Evolutionary conservation across 2,329 filamentous ascomycete species (phyloP), one percentile per base, ranked within the genome.

Genomic region (Fusarium sublunatum): DNA sequence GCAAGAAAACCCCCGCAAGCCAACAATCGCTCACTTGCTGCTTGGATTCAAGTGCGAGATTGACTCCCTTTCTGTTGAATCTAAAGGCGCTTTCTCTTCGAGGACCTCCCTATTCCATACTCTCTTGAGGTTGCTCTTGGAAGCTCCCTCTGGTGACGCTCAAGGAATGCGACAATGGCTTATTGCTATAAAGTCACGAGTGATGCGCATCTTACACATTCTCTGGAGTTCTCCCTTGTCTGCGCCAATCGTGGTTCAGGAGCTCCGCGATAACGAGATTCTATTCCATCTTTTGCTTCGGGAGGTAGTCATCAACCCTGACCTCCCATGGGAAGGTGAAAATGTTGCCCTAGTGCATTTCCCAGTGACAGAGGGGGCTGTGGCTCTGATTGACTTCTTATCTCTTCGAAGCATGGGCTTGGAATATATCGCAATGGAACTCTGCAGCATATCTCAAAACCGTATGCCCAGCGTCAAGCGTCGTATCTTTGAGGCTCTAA

Each of bases 11-110:
- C 88, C 91, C 1, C 86, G 90, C 68, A 86, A 88, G 67, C 93
- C 95, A 5, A 96, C 90, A 2, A 89, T 99, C 66, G 95, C 94
- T 1, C 96, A 99, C 75, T 83, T 96, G 41, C 81, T 99, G 2
- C 86, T 99, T 6, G 95, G 95, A 0, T 97, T 99, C 74, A 85
- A 85, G 53, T 96, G 92, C 70, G 86, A 88, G 39, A 86, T 89
- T 32, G 88, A 88, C 61, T 84, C 84, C 9, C 80, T 98, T 3
- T 87, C 87, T 24, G 79, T 95, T 29, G 83, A 90, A 46, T 78
- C 87, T 2, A 85, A 88, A 26, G 86, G 92, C 43, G 77, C 90
- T 3, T 96, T 97, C 75, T 85, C 88, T 11, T 81, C 85, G 13
- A 85, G 87, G 12, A 84, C 84, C 19, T 94, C 95, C 1, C 80